Base-by-base conservation (phyloP, 2,329 filamentous ascomycete species). In the Stylonectria norvegica region DNA sequence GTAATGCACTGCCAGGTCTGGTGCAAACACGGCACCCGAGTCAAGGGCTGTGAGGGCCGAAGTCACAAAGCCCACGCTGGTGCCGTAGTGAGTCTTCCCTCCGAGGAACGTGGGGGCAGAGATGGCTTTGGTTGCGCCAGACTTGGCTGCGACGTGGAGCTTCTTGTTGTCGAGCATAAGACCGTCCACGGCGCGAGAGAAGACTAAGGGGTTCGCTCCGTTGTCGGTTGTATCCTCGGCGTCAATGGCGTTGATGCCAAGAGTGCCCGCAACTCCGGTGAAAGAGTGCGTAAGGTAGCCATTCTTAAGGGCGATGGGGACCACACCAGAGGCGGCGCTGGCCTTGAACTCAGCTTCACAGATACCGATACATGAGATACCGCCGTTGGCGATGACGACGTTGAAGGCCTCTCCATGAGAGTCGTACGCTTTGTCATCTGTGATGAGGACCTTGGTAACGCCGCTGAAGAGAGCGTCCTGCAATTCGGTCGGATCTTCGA, bases 221-320 rank as follows among this genome's bases (percentile, higher is more conserved):
- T 79, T 78, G 47, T 78, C 75, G 1, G 72, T 76, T 32, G 65
- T 63, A 6, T 64, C 56, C 47, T 85, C 83, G 4, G 70, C 69
- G 42, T 77, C 73, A 38, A 86, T 85, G 38, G 78, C 81, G 46
- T 76, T 76, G 5, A 86, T 69, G 1, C 83, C 83, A 1, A 86
- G 62, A 2, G 66, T 66, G 4, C 78, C 76, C 1, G 75, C 80
- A 20, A 84, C 77, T 2, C 76, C 78, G 3, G 78, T 81, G 45
- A 85, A 73, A 1, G 79, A 69, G 5, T 73, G 68, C 5, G 76
- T 74, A n/a, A 85, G 53, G 52, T 84, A 71, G 1, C 82, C 83
- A 48, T 85, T 71, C 15, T 68, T 53, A 5, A 86, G 68, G 5
- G 64, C 39, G 18, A 85, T 58, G 2, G 67, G 55, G 33, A 62